Conservation (phyloP, 2,329 filamentous ascomycete genomes). For the Verticillium longisporum region DNA sequence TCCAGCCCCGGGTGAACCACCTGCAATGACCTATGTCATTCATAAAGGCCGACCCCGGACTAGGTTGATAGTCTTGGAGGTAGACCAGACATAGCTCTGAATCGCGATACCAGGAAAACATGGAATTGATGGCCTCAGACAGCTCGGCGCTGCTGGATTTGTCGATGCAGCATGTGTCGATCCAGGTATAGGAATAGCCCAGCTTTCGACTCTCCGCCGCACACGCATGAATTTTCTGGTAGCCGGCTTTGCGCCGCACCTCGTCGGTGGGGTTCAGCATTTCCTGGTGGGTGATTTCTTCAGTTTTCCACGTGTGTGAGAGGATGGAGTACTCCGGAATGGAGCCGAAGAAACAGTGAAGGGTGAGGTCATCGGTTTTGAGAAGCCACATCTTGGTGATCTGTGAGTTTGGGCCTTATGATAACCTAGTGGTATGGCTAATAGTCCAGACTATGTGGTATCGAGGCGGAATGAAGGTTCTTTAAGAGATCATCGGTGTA, state of each 20-base stretch:
- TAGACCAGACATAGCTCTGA: conserved; percentile 6
- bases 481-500: too few relatives aligned
- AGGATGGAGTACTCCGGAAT: conserved; percentile 20
- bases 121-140: conserved; percentile 8
- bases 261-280: neutral
- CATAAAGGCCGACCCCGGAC: neutral
- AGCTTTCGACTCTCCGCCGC: neutral
- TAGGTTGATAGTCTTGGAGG: conserved; percentile 5
- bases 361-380: neutral
- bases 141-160: conserved; percentile 4
- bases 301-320: conserved; percentile 20
- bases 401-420: neutral
- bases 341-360: neutral
- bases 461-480: too few relatives aligned
- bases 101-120: conserved; percentile 6
- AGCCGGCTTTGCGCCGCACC: neutral
- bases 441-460: too few relatives aligned
- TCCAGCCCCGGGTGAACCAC: neutral
- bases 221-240: neutral
- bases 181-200: neutral
- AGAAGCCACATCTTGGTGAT: neutral
- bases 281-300: conserved; percentile 18
- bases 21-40: neutral
- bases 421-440: neutral
- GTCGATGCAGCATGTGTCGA: conserved; percentile 4